These are phyloP conservation scores for Yamadazyma triangularis DNA, from an alignment of 1,139 yeast species.

Conservation along the genomic window DNA sequence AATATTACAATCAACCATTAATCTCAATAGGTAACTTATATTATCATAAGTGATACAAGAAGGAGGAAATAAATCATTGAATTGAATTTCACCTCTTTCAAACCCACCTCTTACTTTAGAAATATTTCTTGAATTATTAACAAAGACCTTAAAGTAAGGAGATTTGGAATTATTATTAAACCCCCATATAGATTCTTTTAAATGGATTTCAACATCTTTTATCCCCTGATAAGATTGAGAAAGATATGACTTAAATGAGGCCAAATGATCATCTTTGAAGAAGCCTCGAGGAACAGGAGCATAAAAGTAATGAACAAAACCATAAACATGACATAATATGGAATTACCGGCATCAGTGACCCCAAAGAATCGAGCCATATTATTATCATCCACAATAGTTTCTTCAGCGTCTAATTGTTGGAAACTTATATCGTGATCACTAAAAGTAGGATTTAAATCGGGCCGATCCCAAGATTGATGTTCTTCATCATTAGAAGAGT, in stretches of 20 bases:
- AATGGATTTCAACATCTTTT: constrained; percentile 55
- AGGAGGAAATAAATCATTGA: constrained; percentile 54
- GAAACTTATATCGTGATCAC: constrained; percentile 60
- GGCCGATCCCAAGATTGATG: constrained; percentile 66
- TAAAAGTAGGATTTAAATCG: constrained; percentile 36
- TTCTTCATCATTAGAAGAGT: constrained; percentile 27
- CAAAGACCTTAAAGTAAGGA: constrained; percentile 74
- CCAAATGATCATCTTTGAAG: constrained; percentile 48
- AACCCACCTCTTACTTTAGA: constrained; percentile 70
- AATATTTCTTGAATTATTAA: constrained; percentile 61
- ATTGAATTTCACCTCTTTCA: constrained; percentile 78
- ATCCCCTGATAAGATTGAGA: constrained; percentile 52
- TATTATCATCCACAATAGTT: constrained; percentile 50
- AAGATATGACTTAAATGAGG: constrained; percentile 45
- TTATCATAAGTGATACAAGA: constrained; percentile 80
- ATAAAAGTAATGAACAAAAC: constrained; percentile 85
- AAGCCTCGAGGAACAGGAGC: constrained; percentile 89
- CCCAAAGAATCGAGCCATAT: constrained; percentile 83
- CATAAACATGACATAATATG: constrained; percentile 83
- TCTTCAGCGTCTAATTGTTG: constrained; percentile 98
- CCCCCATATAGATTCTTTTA: constrained; percentile 93
- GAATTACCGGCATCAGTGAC: constrained; percentile 86
- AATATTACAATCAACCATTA: constrained; percentile 88
- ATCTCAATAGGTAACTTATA: constrained; percentile 74
- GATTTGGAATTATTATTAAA: constrained; percentile 72